These are phyloP conservation scores for Ophiosphaerella narmari DNA, from an alignment of 2,329 filamentous ascomycete genomes.

Conservation along the genomic window DNA sequence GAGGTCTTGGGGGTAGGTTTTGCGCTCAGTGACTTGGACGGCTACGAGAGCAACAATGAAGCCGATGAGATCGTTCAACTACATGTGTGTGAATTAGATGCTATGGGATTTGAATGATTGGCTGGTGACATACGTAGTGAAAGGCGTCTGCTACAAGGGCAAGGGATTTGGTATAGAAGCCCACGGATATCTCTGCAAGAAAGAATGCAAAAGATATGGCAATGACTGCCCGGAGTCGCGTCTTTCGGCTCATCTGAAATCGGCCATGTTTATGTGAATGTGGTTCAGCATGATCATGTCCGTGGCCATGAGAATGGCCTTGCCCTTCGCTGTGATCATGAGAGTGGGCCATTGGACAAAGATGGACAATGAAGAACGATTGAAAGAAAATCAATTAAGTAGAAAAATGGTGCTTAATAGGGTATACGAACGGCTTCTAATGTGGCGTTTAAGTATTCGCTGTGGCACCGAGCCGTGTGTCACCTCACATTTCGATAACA, in stretches of 20 bases:
- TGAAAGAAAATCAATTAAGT: background rate
- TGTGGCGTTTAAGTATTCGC: slow-evolving; percentile 8
- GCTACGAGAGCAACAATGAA: slow-evolving; percentile 70
- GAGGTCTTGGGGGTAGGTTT: slow-evolving; percentile 61
- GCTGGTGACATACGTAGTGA: slow-evolving; percentile 65
- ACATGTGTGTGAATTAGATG: slow-evolving; percentile 4
- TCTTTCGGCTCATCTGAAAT: slow-evolving; percentile 38
- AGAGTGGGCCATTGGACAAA: slow-evolving; percentile 20
- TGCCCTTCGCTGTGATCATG: slow-evolving; percentile 1
- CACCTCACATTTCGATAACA: slow-evolving; percentile 13
- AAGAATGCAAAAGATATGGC: slow-evolving; percentile 55
- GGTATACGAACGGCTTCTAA: background rate
- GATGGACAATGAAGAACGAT: background rate
- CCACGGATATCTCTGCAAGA: slow-evolving; percentile 60
- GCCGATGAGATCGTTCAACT: slow-evolving; percentile 73
- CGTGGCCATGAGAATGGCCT: slow-evolving; percentile 5
- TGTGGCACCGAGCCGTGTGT: slow-evolving; percentile 4
- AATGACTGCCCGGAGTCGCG: slow-evolving; percentile 47
- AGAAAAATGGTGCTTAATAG: background rate
- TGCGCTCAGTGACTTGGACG: slow-evolving; percentile 61
- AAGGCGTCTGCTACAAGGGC: slow-evolving; percentile 78
- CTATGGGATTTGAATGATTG: background rate
- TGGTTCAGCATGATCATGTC: slow-evolving; percentile 2
- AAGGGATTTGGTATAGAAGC: slow-evolving; percentile 72
- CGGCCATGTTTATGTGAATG: slow-evolving; percentile 11